A percentile compares a stretch with the other conserved stretches of the same genome.
Conservation (phyloP, 2,329 filamentous ascomycete species). For the Sclerotinia subarctica region DNA sequence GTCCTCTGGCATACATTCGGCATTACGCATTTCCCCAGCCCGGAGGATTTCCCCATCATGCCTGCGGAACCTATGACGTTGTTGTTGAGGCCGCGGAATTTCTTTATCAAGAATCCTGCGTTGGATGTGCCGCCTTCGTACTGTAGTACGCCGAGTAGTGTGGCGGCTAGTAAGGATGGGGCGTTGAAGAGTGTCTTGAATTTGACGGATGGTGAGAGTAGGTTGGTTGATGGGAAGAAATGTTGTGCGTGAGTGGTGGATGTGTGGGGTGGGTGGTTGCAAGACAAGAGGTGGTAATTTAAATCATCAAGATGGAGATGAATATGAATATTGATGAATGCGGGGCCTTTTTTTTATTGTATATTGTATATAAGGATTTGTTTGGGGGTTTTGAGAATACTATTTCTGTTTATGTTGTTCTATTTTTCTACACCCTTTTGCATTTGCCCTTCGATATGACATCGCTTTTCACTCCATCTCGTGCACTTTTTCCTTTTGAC, state of each 20-base stretch:
- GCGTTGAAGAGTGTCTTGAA: constrained; percentile 14
- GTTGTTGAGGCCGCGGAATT: constrained; percentile 56
- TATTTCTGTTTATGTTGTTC: too few relatives aligned
- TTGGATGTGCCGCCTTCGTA: constrained; percentile 63
- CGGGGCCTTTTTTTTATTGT: neutral
- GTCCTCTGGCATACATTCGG: constrained; percentile 96
- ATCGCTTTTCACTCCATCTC: neutral
- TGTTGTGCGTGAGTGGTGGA: neutral
- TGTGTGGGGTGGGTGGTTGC: too few relatives aligned
- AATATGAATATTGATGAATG: neutral
- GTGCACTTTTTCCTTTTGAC: too few relatives aligned
- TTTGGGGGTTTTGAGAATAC: neutral
- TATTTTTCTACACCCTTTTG: neutral
- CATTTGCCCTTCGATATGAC: too few relatives aligned
- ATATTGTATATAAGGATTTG: neutral
- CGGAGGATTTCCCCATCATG: constrained; percentile 93
- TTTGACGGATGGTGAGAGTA: constrained; percentile 15
- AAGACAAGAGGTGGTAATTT: neutral
- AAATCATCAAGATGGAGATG: too few relatives aligned
- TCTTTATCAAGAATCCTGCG: constrained; percentile 57
- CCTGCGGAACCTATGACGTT: constrained; percentile 76
- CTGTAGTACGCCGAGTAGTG: constrained; percentile 67
- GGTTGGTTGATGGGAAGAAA: constrained; percentile 16
- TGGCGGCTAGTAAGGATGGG: constrained; percentile 41
- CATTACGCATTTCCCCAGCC: constrained; percentile 81